A percentile compares a stretch with the other conserved stretches of the same genome.
Evolutionary conservation across 1,139 yeast genomes (phyloP).

Genomic region (Scheffersomyces quercinus): DNA sequence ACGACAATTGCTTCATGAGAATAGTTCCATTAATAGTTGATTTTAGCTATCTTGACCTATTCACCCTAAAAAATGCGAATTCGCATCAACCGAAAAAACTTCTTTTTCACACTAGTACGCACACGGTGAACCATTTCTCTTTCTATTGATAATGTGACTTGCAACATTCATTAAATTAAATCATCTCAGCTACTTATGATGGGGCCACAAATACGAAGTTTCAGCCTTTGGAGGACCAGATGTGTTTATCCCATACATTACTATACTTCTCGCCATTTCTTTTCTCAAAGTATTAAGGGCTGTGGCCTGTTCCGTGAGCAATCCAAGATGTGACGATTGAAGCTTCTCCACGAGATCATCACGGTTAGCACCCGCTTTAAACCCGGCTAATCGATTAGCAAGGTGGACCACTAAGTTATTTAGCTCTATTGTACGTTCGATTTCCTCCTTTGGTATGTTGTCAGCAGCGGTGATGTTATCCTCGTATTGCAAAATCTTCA

Average conservation of each 20-base stretch:
- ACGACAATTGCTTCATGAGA: too few relatives aligned
- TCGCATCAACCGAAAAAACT: not conserved
- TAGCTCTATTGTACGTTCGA: slow-evolving; percentile 15
- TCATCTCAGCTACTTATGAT: not conserved
- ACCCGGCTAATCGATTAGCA: slow-evolving; percentile 20
- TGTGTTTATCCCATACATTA: slow-evolving; percentile 9
- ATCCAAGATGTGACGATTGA: slow-evolving; percentile 27
- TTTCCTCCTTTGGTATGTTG: slow-evolving; percentile 8
- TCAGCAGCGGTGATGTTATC: slow-evolving; percentile 4
- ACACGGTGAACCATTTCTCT: too few relatives aligned
- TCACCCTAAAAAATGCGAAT: not conserved
- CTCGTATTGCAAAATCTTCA: slow-evolving; percentile 20
- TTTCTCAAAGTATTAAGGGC: slow-evolving; percentile 24
- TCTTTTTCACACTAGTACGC: not conserved
- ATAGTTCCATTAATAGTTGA: slow-evolving; percentile 6
- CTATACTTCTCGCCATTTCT: slow-evolving; percentile 18
- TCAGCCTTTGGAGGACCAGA: not conserved
- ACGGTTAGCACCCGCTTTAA: slow-evolving; percentile 8
- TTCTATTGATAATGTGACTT: slow-evolving; percentile 1
- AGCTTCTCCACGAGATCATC: slow-evolving; percentile 14
- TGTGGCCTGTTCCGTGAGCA: slow-evolving; percentile 29
- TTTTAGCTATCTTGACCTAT: slow-evolving; percentile 5
- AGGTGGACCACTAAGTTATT: slow-evolving; percentile 28
- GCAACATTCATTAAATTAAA: not conserved
- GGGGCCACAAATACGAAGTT: not conserved